These are phyloP conservation scores for Geotrichum ghanense DNA, from an alignment of 805 yeast species.

Conservation along the genomic window DNA sequence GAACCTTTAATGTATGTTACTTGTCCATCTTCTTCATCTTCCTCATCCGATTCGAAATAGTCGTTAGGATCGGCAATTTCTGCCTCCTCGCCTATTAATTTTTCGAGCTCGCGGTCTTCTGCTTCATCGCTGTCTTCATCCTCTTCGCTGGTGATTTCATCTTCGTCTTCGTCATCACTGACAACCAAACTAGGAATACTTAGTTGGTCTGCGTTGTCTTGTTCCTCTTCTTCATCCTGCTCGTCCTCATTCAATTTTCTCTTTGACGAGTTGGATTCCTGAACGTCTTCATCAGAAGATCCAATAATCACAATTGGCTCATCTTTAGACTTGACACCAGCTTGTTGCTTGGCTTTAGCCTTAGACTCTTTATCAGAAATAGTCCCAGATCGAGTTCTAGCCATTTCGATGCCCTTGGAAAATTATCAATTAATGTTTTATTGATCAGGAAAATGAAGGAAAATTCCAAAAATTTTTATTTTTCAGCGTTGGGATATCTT, in stretches of 20 bases:
- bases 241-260: constrained; percentile 8
- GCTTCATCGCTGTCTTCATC: constrained; percentile 16
- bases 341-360: too few species aligned
- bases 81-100: constrained; percentile 30
- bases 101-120: constrained; percentile 7
- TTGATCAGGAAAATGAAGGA: too few species aligned
- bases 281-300: constrained; percentile 8
- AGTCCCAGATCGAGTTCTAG: neutral
- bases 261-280: neutral
- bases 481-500: too few species aligned
- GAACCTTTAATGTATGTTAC: constrained; percentile 28
- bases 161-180: constrained; percentile 13
- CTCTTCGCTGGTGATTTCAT: constrained; percentile 20
- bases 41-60: constrained; percentile 29
- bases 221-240: constrained; percentile 16
- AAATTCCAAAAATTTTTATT: too few species aligned
- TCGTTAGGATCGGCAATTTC: constrained; percentile 29
- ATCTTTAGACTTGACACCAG: too few species aligned
- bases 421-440: too few species aligned
- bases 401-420: too few species aligned
- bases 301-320: constrained; percentile 2
- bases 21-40: constrained; percentile 29
- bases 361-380: neutral
- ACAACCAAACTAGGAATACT: neutral
- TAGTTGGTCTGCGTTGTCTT: constrained; percentile 8